phyloP scores from a whole-genome alignment of 345 rosid species.

The Odontarrhena argentea region DNA sequence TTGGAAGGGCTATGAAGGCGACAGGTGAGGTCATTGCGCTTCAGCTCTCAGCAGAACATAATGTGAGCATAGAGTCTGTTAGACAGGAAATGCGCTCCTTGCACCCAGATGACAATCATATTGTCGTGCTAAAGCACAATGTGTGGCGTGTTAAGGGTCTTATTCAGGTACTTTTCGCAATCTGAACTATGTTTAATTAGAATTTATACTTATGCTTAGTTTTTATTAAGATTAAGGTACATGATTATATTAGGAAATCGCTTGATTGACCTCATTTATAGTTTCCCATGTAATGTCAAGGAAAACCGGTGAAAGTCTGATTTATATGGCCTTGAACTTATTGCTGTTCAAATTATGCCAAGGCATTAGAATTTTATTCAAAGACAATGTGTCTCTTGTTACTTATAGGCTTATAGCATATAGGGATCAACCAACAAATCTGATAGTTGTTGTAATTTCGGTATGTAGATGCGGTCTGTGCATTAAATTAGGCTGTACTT shows the following conservation, averaged over 20 bases:
- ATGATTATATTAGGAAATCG: conserved; percentile 17
- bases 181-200: neutral
- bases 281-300: neutral
- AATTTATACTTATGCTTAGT: neutral
- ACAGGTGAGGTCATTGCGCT: conserved; percentile 87
- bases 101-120: conserved; percentile 88
- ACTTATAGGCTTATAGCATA: conserved; percentile 5
- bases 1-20: conserved; percentile 80
- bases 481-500: neutral
- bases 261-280: neutral
- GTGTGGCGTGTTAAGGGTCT: conserved; percentile 99
- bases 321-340: conserved; percentile 15
- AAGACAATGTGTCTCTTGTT: neutral
- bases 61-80: conserved; percentile 84
- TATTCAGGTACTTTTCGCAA: conserved; percentile 67
- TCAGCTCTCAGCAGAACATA: conserved; percentile 93
- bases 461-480: neutral
- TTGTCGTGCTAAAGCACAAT: conserved; percentile 84
- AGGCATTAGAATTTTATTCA: neutral
- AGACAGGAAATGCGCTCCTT: conserved; percentile 82
- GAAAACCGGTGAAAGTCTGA: neutral
- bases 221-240: conserved; percentile 11
- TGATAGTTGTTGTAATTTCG: neutral
- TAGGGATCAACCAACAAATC: conserved; percentile 3
- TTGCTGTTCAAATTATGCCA: conserved; percentile 18